Evolutionary conservation across 139 green algal species (phyloP).

Genomic region (Tetradesmus obliquus): DNA sequence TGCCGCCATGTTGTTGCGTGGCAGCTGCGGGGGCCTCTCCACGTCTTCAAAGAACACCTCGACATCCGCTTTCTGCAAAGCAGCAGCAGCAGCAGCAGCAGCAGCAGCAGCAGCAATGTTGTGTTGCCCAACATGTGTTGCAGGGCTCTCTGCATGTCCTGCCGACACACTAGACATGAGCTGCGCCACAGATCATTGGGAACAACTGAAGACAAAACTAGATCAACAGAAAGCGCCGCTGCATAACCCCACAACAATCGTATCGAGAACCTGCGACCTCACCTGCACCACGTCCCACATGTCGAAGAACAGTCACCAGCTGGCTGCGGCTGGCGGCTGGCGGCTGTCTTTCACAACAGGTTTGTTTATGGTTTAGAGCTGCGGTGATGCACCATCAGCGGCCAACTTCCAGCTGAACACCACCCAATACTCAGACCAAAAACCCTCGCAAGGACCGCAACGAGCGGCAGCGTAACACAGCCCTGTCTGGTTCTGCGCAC

Average conservation of each 20-base stretch:
- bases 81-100: background rate
- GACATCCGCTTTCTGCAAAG: conserved; percentile 12
- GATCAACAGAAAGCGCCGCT: too few relatives aligned
- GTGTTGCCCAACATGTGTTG: too few relatives aligned
- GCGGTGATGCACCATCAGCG: conserved; percentile 89
- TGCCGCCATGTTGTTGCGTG: conserved; percentile 22
- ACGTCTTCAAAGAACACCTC: conserved; percentile 46
- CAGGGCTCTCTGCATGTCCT: too few relatives aligned
- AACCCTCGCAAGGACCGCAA: too few relatives aligned
- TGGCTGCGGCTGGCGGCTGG: conserved; percentile 53
- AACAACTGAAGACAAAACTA: too few relatives aligned
- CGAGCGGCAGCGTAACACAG: too few relatives aligned
- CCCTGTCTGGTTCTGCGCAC: too few relatives aligned
- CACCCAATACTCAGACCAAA: too few relatives aligned
- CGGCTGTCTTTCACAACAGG: conserved; percentile 74
- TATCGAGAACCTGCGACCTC: background rate
- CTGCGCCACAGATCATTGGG: too few relatives aligned
- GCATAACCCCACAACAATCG: too few relatives aligned
- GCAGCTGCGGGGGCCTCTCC: conserved; percentile 72
- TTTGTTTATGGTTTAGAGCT: conserved; percentile 57
- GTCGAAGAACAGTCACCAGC: conserved; percentile 95
- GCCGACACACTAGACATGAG: too few relatives aligned
- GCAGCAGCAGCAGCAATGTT: background rate
- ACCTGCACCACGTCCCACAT: conserved; percentile 87
- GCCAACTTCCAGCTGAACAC: background rate